A percentile compares a stretch with the other conserved stretches of the same genome.
These are phyloP conservation scores for Rubia tinctorum DNA, from an alignment of 305 asterid species.

Conservation along the genomic window DNA sequence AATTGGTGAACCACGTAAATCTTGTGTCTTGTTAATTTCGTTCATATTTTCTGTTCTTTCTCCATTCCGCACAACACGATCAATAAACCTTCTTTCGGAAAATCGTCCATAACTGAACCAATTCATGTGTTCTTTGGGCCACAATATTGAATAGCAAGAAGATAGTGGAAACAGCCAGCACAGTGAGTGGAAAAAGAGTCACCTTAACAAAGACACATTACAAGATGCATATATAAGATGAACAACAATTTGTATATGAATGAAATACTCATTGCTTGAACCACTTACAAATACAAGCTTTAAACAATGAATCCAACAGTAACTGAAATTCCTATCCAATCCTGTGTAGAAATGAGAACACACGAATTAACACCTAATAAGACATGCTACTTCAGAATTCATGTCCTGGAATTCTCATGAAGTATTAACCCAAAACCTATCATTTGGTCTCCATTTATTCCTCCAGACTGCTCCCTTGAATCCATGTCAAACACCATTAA, in stretches of 20 bases:
- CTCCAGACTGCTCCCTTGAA: no score
- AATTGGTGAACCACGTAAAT: no score
- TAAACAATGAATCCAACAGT: constrained; percentile 50
- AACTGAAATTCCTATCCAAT: constrained; percentile 60
- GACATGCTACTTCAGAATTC: neutral
- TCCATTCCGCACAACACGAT: no score
- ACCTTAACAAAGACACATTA: constrained; percentile 38
- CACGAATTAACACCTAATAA: neutral
- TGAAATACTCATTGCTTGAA: constrained; percentile 5
- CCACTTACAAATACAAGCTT: constrained; percentile 68
- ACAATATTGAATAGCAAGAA: constrained; percentile 42
- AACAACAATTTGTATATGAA: constrained; percentile 1
- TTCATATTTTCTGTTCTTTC: no score
- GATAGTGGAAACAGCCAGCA: constrained; percentile 59
- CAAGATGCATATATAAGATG: constrained; percentile 16
- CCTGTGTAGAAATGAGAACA: constrained; percentile 33
- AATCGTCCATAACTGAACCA: constrained; percentile 29
- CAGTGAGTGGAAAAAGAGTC: constrained; percentile 68
- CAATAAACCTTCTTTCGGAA: constrained; percentile 29
- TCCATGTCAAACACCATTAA: no score
- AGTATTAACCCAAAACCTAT: no score
- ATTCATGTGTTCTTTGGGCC: constrained; percentile 61
- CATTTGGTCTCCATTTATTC: no score
- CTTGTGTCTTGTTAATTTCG: no score
- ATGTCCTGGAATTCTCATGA: neutral